These are phyloP conservation scores for Alternaria ethzedia DNA, from an alignment of 2,329 filamentous ascomycete species.

Conservation along the genomic window DNA sequence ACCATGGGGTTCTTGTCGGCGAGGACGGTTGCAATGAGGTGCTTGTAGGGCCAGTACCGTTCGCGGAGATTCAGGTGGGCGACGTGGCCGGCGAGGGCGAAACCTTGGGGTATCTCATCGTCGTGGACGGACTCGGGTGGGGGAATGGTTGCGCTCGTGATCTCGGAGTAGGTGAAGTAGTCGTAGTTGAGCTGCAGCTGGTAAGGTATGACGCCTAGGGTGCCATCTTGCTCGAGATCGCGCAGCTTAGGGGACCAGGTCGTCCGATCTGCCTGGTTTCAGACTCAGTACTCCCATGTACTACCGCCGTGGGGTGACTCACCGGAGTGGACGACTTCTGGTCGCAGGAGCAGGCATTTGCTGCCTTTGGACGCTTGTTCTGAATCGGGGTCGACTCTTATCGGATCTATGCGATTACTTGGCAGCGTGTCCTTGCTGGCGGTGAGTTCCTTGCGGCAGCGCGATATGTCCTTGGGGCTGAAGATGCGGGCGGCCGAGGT, in stretches of 20 bases:
- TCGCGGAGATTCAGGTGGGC: constrained; percentile 91
- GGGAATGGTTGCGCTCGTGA: constrained; percentile 78
- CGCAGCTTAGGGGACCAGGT: constrained; percentile 78
- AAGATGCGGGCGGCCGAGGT: constrained; percentile 79
- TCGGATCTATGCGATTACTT: constrained; percentile 67
- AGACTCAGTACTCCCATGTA: constrained; percentile 39
- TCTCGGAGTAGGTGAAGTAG: constrained; percentile 86
- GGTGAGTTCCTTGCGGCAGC: constrained; percentile 70
- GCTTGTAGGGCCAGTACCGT: constrained; percentile 82
- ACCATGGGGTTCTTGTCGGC: constrained; percentile 86
- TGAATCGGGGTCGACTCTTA: constrained; percentile 67
- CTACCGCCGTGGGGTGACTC: constrained; percentile 20
- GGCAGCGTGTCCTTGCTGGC: constrained; percentile 70
- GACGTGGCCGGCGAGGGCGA: constrained; percentile 90
- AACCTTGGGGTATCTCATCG: constrained; percentile 82
- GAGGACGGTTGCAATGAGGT: constrained; percentile 82
- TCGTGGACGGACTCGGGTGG: constrained; percentile 73
- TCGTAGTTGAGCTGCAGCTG: constrained; percentile 79
- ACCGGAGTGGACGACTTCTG: constrained; percentile 51
- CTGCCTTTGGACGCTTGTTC: constrained; percentile 56
- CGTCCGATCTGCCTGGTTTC: constrained; percentile 63
- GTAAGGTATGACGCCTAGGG: constrained; percentile 76
- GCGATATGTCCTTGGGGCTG: constrained; percentile 76
- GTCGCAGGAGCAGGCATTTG: constrained; percentile 56
- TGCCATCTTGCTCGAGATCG: constrained; percentile 70